Evolutionary conservation across 306 rosid genomes (phyloP), one percentile per base, ranked within the genome.

Genomic region (Cicer yamashitae): DNA sequence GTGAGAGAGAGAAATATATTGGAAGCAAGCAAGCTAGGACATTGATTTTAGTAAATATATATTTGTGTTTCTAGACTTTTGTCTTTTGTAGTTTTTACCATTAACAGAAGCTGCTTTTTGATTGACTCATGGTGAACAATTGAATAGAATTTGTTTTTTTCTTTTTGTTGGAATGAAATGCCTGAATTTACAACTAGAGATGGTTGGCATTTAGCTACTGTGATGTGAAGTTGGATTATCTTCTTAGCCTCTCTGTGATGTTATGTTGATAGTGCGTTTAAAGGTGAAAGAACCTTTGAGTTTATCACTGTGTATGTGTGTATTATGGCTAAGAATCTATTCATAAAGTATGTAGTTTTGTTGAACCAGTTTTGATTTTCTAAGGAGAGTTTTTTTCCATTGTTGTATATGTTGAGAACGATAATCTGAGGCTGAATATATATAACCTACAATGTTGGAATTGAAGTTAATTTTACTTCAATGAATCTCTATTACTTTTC

Each of bases 31-130:
- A 66, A 50, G 12, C 40, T 4, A 72, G 76, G 7, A 43, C 76
- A 40, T 72, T 67, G 50, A 58, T 62, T 80, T 67, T 59, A 61
- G 63, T 56, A 25, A 61, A 54, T 45, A 71, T 51, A 39, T 54
- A 20, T 45, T 45, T 7, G 5, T 57, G 69, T 58, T 67, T 73
- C 25, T 77, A 30, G 48, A 71, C 56, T 51, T 43, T 57, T 52
- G 7, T 53, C 64, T 69, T 11, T 22, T 41, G 17, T 9, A 7
- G 46, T 14, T 11, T 76, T 40, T 69, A 59, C 25, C 51, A 7
- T 61, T 39, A 17, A 14, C 8, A n/a, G 25, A 15, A 12, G 47
- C 18, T 20, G 41, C 9, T 4, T 59, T 25, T 69, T 70, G 52
- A 52, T 34, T 51, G 62, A 43, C 14, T 37, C 60, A 59, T 50